Evolutionary conservation across 2,329 filamentous ascomycete species (phyloP), one percentile per base, ranked within the genome.

Genomic region (Botrytis paeoniae): DNA sequence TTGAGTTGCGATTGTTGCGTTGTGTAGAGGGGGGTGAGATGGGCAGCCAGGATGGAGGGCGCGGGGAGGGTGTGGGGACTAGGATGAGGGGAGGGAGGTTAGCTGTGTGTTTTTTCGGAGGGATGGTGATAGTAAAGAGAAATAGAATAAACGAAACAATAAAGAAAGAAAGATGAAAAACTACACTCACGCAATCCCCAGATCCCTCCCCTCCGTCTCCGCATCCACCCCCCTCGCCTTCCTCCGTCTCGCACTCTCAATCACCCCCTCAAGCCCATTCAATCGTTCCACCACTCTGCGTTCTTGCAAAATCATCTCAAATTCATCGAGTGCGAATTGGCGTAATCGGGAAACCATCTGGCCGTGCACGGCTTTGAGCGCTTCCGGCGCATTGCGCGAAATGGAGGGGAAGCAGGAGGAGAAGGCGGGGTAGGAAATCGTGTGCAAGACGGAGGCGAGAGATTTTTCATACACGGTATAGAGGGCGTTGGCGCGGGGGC

Each of bases 341-440:
- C 84, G 83, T 74, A 91, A 80, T 76, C 87, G 83, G 22, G 85
- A 85, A 18, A 89, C 85, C 86, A 91, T 88, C 79, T 88, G 86
- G 70, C 81, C 80, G 82, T 90, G 89, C 59, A 90, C 85, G 75
- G 85, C 84, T 75, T 82, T 83, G 77, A 91, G 82, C 54, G 86
- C 84, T 12, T 81, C 82, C 37, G 86, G 86, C 32, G 87, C 85
- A 74, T 84, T 82, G 57, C 81, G 79, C 29, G 87, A 85, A n/a
- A 90, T 83, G 32, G 86, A 89, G 61, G 89, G 89, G 80, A 89
- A 91, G 81, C 89, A 91, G 2, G 85, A 83, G 3, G 86, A 85
- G 77, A 91, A 87, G 79, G 88, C 88, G 66, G 86, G 84, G 82
- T 85, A 88, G 75, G 82, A 85, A 71, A 91, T 83, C 78, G 87